Evolutionary conservation across 2,329 filamentous ascomycete species (phyloP).

Genomic region (Biscogniauxia sp.): DNA sequence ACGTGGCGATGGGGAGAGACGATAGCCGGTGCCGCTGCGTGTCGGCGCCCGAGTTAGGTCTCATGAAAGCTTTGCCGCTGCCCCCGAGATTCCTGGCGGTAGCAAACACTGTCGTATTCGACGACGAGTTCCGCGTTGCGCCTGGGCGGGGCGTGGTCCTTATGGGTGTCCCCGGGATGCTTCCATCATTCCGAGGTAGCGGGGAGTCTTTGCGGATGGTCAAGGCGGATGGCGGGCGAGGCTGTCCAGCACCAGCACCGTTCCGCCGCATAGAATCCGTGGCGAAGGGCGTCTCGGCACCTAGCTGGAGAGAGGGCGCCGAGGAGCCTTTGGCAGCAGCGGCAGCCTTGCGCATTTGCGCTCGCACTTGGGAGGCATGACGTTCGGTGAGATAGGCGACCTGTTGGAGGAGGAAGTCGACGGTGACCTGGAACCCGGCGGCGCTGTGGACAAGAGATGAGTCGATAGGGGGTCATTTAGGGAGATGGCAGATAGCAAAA

Average conservation of each 20-base stretch:
- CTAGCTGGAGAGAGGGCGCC: slow-evolving; percentile 56
- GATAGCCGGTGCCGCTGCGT: slow-evolving; percentile 43
- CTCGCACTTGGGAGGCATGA: slow-evolving; percentile 84
- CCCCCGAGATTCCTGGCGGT: slow-evolving; percentile 35
- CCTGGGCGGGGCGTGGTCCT: slow-evolving; percentile 44
- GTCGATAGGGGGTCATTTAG: neutral
- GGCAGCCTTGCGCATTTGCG: slow-evolving; percentile 78
- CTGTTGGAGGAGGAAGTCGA: slow-evolving; percentile 88
- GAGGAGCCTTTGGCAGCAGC: slow-evolving; percentile 55
- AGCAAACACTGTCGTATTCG: slow-evolving; percentile 39
- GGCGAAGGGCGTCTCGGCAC: slow-evolving; percentile 41
- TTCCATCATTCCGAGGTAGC: slow-evolving; percentile 46
- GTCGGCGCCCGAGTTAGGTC: slow-evolving; percentile 21
- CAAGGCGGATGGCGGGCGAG: slow-evolving; percentile 50
- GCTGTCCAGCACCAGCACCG: slow-evolving; percentile 44
- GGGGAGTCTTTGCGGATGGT: slow-evolving; percentile 60
- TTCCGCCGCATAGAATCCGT: slow-evolving; percentile 51
- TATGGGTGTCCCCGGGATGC: slow-evolving; percentile 42
- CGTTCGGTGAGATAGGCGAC: slow-evolving; percentile 91
- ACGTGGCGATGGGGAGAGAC: slow-evolving; percentile 41
- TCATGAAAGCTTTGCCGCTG: slow-evolving; percentile 31
- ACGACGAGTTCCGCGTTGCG: slow-evolving; percentile 47
- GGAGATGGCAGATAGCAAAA: slow-evolving; percentile 15
- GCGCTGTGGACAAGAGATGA: slow-evolving; percentile 51
- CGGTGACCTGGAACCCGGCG: slow-evolving; percentile 75